phyloP scores from a whole-genome alignment of 2,329 filamentous ascomycete genomes.

The Microsporum audouinii region DNA sequence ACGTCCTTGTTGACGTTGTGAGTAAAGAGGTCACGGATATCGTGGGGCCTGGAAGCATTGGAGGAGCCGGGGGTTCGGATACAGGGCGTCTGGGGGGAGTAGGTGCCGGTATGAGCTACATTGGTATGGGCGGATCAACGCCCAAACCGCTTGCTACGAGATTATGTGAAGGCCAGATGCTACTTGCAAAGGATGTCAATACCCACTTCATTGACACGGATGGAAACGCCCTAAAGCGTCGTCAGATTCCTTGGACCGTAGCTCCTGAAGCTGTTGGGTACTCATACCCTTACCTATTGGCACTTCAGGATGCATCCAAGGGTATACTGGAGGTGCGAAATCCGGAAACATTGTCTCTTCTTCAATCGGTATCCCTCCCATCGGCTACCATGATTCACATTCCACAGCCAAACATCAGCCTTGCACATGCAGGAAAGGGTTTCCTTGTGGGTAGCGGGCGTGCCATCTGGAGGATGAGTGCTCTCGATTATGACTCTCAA shows the following conservation, averaged over 20 bases:
- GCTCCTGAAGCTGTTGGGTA: constrained; percentile 89
- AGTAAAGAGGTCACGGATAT: constrained; percentile 66
- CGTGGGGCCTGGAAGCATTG: constrained; percentile 60
- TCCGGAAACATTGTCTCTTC: constrained; percentile 75
- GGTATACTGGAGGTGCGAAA: constrained; percentile 83
- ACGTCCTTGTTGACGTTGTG: constrained; percentile 75
- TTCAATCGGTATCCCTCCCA: constrained; percentile 74
- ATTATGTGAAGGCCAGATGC: constrained; percentile 68
- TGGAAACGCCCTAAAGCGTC: constrained; percentile 68
- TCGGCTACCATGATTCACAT: constrained; percentile 80
- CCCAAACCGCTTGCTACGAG: constrained; percentile 80
- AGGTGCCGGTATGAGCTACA: constrained; percentile 86
- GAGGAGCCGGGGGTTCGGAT: constrained; percentile 52
- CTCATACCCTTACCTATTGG: constrained; percentile 89
- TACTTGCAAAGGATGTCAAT: constrained; percentile 96
- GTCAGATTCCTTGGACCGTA: constrained; percentile 81
- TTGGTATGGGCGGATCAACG: constrained; percentile 83
- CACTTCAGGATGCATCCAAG: constrained; percentile 70
- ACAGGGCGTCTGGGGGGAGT: constrained; percentile 70
- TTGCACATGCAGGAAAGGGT: constrained; percentile 92
- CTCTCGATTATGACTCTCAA: constrained; percentile 81
- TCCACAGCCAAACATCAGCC: constrained; percentile 78
- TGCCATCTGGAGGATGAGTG: constrained; percentile 90
- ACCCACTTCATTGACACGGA: constrained; percentile 80
- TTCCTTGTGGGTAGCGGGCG: constrained; percentile 89